Evolutionary conservation across 495 filamentous ascomycete species (phyloP).

Genomic region (Astrothelium macrocarpum): DNA sequence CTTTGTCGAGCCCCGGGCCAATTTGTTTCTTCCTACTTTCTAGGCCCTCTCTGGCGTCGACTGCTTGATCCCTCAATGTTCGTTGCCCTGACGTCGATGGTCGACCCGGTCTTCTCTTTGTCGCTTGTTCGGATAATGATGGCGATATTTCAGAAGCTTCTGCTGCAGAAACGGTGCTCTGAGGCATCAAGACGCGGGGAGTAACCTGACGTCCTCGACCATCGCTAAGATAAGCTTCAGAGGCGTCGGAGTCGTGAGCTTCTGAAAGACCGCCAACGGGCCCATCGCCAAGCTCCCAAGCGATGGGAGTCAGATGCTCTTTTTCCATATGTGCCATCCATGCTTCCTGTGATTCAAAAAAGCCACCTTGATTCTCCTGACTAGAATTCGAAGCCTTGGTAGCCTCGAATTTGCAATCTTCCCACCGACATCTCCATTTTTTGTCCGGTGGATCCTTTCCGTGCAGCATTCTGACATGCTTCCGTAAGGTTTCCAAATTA

Average conservation of each 20-base stretch:
- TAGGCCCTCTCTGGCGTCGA: constrained; percentile 32
- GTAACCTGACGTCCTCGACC: constrained; percentile 29
- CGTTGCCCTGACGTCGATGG: neutral
- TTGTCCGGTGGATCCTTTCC: constrained; percentile 19
- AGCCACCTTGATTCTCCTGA: constrained; percentile 14
- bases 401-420: constrained; percentile 30
- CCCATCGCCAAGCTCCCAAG: constrained; percentile 61
- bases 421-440: constrained; percentile 37
- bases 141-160: neutral
- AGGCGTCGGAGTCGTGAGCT: constrained; percentile 26
- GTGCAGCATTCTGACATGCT: constrained; percentile 55
- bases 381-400: constrained; percentile 24
- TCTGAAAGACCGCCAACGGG: constrained; percentile 37
- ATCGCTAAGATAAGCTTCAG: constrained; percentile 32
- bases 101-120: neutral
- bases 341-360: constrained; percentile 29
- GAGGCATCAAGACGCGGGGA: constrained; percentile 20
- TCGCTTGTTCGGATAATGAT: neutral
- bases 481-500: constrained; percentile 59
- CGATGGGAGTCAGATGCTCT: constrained; percentile 47
- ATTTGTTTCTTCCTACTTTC: constrained; percentile 38
- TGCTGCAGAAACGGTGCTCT: neutral
- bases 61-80: constrained; percentile 1
- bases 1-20: constrained; percentile 41
- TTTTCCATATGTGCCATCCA: constrained; percentile 54